A percentile compares a stretch with the other conserved stretches of the same genome.
Evolutionary conservation across 73 alveolate species (phyloP).

Genomic region (Stentor coeruleus): DNA sequence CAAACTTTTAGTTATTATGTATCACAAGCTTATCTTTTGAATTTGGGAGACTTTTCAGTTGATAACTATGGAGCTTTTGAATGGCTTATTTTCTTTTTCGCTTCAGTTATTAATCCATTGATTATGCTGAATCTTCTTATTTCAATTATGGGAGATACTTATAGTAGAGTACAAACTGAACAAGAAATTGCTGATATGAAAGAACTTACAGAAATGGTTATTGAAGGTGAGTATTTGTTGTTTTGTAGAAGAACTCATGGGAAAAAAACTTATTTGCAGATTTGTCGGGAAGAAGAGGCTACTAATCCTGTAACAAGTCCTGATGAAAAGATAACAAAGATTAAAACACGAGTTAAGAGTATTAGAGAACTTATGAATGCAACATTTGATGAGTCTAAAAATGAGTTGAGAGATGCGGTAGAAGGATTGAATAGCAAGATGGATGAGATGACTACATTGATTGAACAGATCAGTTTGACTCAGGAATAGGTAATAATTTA

Average conservation of each 20-base stretch:
- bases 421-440: background rate
- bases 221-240: constrained; percentile 28
- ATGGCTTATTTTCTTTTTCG: constrained; percentile 36
- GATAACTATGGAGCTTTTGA: constrained; percentile 22
- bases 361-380: background rate
- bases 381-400: background rate
- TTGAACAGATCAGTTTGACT: background rate
- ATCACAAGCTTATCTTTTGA: constrained; percentile 27
- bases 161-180: constrained; percentile 22
- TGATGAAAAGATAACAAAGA: background rate
- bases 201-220: constrained; percentile 37
- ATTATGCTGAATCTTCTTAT: constrained; percentile 32
- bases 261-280: background rate
- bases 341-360: background rate
- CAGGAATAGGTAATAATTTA: too few species aligned
- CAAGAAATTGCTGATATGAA: constrained; percentile 33
- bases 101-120: constrained; percentile 34
- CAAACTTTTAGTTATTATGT: background rate
- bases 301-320: background rate
- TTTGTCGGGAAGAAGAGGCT: background rate
- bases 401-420: background rate
- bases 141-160: constrained; percentile 44
- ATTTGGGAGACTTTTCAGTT: constrained; percentile 35
- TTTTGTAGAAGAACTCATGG: constrained; percentile 20
- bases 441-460: background rate